Base-by-base conservation (phyloP, 495 filamentous ascomycete species). In the Aspergillus incahuasiensis region DNA sequence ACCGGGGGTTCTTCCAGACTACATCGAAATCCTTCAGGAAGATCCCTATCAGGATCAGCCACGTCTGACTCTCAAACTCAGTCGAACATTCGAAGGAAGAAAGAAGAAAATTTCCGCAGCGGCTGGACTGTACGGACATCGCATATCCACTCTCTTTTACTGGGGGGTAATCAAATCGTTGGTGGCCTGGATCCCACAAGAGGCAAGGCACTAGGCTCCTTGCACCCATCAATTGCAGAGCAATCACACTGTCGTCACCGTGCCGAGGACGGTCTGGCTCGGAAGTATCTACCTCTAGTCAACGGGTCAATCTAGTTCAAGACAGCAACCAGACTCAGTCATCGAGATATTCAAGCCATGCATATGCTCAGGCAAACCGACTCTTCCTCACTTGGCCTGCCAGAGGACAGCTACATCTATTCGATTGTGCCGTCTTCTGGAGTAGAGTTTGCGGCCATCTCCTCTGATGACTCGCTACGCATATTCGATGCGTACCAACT, bases 391-490 rank as follows among this genome's bases (percentile, higher is more conserved):
- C 63, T 79, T 34, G 75, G 73, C 11, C 72, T 80, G 0, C 70
- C 76, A 4, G 54, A 71, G 52, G 71, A 71, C 34, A 77, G 69
- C 41, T 82, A 82, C 65, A 80, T 82, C 56, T 82, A 82, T 60
- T 69, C 71, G 6, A 68, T 81, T 46, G 61, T 73, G 6, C 47
- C 71, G 0, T 67, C 69, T 0, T 65, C 63, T 6, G 60, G 63
- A 8, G 63, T 60, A 6, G 55, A 58, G 5, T 72, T 82, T 48
- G 79, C 78, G 4, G 74, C 75, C 13, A 80, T 82, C 55, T 76
- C 78, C 3, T 82, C 79, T n/a, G 78, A 81, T 65, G 78, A 82
- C 65, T 81, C 79, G 11, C 63, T 82, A 43, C 76, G 78, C 21
- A 51, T 80, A 1, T 69, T 82, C 54, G 75, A 80, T 59, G 68